A percentile compares a stretch with the other conserved stretches of the same genome.
Conservation (phyloP, 2,329 filamentous ascomycete species). For the Huntiella abstrusa region DNA sequence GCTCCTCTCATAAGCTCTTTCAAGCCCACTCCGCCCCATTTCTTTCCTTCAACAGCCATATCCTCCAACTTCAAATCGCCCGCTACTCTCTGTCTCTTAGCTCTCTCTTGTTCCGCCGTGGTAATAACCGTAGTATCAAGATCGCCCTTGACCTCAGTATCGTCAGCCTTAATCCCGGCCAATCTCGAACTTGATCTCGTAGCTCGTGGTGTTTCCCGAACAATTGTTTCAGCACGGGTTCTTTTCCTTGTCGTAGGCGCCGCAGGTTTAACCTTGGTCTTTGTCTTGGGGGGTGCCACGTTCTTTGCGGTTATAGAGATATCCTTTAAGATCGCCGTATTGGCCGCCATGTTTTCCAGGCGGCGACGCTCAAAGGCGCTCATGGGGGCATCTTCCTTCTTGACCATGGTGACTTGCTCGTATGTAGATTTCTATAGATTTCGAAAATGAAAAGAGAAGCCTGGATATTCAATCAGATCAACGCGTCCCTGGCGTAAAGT, state of each 20-base stretch:
- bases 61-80: constrained; percentile 53
- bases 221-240: constrained; percentile 21
- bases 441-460: too few species aligned
- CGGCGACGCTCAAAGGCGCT: constrained; percentile 77
- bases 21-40: constrained; percentile 53
- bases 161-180: constrained; percentile 33
- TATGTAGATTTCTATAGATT: neutral
- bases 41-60: constrained; percentile 62
- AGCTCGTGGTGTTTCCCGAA: constrained; percentile 28
- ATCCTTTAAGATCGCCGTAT: constrained; percentile 62
- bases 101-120: constrained; percentile 17
- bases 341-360: constrained; percentile 70
- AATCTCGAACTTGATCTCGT: constrained; percentile 40
- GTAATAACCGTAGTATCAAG: neutral
- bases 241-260: constrained; percentile 14
- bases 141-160: constrained; percentile 18
- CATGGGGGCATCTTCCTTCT: constrained; percentile 23
- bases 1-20: constrained; percentile 42
- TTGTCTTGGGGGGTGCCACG: constrained; percentile 28
- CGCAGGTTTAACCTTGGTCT: constrained; percentile 21
- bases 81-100: constrained; percentile 37
- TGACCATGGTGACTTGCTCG: neutral
- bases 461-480: too few species aligned
- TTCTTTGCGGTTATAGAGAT: constrained; percentile 54
- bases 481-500: too few species aligned